Conservation (phyloP, 1,284 basidiomycete genomes). For the Coniferiporia sulphurascens region DNA sequence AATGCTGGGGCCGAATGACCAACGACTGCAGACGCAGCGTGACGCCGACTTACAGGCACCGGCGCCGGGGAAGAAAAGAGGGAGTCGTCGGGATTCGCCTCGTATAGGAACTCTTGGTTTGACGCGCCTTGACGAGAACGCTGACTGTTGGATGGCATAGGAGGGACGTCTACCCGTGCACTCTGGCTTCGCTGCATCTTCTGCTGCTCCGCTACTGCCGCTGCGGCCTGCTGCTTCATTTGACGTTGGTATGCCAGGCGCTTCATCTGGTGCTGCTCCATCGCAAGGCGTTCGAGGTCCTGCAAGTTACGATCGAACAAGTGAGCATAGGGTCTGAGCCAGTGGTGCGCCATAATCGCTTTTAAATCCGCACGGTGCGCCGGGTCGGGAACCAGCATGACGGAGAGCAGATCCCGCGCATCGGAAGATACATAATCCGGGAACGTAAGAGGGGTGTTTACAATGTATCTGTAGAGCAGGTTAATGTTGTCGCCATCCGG, state of each 20-base stretch:
- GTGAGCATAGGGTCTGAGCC: conserved; percentile 67
- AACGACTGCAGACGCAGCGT: conserved; percentile 40
- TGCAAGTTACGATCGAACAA: conserved; percentile 70
- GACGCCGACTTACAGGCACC: conserved; percentile 27
- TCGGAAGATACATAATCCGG: conserved; percentile 86
- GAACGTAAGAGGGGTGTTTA: conserved; percentile 92
- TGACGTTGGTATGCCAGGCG: conserved; percentile 75
- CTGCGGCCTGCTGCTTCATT: conserved; percentile 48
- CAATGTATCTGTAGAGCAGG: conserved; percentile 98
- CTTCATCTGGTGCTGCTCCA: conserved; percentile 83
- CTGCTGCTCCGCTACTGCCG: conserved; percentile 28
- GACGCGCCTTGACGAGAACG: conserved; percentile 28
- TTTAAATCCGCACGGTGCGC: conserved; percentile 68
- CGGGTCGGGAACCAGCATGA: conserved; percentile 88
- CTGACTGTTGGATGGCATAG: conserved; percentile 24
- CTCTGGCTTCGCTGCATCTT: conserved; percentile 44
- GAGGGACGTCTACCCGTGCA: conserved; percentile 38
- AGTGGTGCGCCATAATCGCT: conserved; percentile 78
- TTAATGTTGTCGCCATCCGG: conserved; percentile 99
- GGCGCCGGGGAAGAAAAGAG: conserved; percentile 37
- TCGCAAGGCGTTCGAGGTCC: conserved; percentile 75
- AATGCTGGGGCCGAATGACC: conserved; percentile 34
- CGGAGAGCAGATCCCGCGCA: conserved; percentile 67
- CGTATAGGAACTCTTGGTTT: conserved; percentile 50
- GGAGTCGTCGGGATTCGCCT: conserved; percentile 43